A percentile compares a stretch with the other conserved stretches of the same genome.
Conservation (phyloP, 202 grass and related monocot genomes). For the Panicum hallii region DNA sequence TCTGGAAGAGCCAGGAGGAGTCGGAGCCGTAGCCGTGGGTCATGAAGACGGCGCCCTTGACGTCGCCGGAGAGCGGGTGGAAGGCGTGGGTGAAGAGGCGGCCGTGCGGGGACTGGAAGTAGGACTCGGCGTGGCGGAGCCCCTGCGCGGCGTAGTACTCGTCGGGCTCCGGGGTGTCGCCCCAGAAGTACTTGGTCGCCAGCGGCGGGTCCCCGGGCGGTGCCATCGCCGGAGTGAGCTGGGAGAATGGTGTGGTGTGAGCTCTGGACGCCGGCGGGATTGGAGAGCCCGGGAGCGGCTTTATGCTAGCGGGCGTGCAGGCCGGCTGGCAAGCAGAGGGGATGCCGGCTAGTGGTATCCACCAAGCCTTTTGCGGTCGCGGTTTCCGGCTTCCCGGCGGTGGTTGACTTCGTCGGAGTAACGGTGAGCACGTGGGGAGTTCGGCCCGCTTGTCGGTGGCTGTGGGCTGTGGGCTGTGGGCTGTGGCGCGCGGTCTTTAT, state of each 20-base stretch:
- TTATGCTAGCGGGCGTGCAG: neutral
- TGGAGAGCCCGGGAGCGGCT: neutral
- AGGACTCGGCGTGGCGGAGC: conserved; percentile 51
- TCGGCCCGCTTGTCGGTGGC: too few relatives aligned
- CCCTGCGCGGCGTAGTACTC: conserved; percentile 65
- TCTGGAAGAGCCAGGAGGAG: conserved; percentile 78
- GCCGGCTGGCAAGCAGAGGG: too few relatives aligned
- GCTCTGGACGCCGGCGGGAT: neutral
- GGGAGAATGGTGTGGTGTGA: neutral
- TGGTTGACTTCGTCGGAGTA: too few relatives aligned
- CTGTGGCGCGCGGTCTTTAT: too few relatives aligned
- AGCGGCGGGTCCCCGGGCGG: neutral
- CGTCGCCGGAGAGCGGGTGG: conserved; percentile 56
- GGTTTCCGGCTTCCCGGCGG: too few relatives aligned
- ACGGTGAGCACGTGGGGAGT: too few relatives aligned
- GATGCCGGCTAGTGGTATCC: too few relatives aligned
- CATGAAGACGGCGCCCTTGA: conserved; percentile 69
- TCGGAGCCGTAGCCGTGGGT: conserved; percentile 68
- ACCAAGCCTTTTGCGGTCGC: too few relatives aligned
- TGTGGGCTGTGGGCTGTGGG: too few relatives aligned
- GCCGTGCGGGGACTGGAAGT: conserved; percentile 57
- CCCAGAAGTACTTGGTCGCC: conserved; percentile 64
- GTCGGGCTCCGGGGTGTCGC: conserved; percentile 54
- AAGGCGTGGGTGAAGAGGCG: conserved; percentile 73
- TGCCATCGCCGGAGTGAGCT: neutral